Percentiles rank a stretch among this genome's conserved stretches.
phyloP scores from a whole-genome alignment of 352 stramenopile species.

The Globisporangium cystogenes region DNA sequence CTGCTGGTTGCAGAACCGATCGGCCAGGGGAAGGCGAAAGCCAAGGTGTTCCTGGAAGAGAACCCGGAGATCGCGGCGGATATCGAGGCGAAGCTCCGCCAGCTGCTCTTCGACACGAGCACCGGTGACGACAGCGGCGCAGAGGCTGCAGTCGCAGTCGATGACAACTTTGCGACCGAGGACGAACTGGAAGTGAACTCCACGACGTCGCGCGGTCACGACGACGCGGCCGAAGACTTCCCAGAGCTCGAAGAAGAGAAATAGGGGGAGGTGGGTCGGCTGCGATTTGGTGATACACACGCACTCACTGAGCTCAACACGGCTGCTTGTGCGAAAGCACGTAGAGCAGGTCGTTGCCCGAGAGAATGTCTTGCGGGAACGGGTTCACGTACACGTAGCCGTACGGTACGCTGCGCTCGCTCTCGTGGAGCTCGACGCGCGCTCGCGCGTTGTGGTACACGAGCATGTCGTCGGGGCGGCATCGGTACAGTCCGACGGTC shows the following conservation, averaged over 20 bases:
- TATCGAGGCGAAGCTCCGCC: slow-evolving; percentile 68
- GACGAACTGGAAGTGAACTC: slow-evolving; percentile 1
- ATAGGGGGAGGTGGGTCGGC: neutral
- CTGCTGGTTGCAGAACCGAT: slow-evolving; percentile 54
- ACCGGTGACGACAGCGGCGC: slow-evolving; percentile 5
- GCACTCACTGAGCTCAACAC: slow-evolving; percentile 30
- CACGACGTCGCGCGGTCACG: neutral
- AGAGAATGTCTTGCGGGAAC: slow-evolving; percentile 64
- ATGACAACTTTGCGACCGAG: slow-evolving; percentile 1
- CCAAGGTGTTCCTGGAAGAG: slow-evolving; percentile 73
- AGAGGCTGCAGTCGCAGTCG: neutral
- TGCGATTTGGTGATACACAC: neutral
- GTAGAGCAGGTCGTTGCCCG: slow-evolving; percentile 80
- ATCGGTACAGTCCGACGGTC: slow-evolving; percentile 72
- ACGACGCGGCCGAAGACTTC: neutral
- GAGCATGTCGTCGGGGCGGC: slow-evolving; percentile 41
- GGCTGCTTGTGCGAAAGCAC: slow-evolving; percentile 80
- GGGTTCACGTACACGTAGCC: slow-evolving; percentile 85
- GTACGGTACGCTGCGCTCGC: slow-evolving; percentile 65
- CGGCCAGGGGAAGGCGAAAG: slow-evolving; percentile 77
- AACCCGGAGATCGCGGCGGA: slow-evolving; percentile 65
- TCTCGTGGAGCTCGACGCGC: slow-evolving; percentile 53
- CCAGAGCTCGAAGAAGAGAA: slow-evolving; percentile 9
- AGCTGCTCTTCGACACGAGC: slow-evolving; percentile 43
- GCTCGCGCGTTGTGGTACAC: slow-evolving; percentile 13